Percentiles rank a stretch among this genome's conserved stretches.
Evolutionary conservation across 164 flowering plant genomes (phyloP).

Genomic region (Paratinospora sagittata): DNA sequence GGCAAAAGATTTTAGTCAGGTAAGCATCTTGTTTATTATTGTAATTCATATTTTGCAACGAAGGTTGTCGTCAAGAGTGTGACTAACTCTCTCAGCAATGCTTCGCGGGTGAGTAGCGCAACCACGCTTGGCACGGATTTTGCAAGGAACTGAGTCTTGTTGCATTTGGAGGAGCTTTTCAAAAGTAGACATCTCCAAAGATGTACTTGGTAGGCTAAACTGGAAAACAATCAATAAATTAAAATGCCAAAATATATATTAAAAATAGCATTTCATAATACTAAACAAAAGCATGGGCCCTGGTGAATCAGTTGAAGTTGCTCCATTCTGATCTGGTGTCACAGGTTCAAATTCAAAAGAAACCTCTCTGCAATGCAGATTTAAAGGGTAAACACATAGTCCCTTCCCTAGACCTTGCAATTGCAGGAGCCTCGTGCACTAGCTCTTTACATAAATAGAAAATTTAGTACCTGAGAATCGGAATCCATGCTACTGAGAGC

Average conservation of each 20-base stretch:
- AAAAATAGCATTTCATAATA: neutral
- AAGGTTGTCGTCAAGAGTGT: neutral
- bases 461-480: slow-evolving; percentile 40
- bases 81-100: slow-evolving; percentile 79
- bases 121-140: slow-evolving; percentile 83
- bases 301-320: no score
- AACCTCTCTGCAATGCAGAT: no score
- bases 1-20: neutral
- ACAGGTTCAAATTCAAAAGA: no score
- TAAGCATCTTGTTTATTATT: neutral
- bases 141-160: slow-evolving; percentile 71
- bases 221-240: slow-evolving; percentile 17
- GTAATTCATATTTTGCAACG: neutral
- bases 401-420: no score
- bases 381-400: no score
- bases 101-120: slow-evolving; percentile 89
- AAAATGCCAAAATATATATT: neutral
- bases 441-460: neutral
- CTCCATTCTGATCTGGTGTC: no score
- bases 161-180: slow-evolving; percentile 66
- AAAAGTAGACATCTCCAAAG: slow-evolving; percentile 54
- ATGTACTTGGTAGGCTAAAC: slow-evolving; percentile 52
- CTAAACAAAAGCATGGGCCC: no score
- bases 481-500: slow-evolving; percentile 38
- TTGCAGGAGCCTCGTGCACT: no score